phyloP scores from a whole-genome alignment of 768 basidiomycete species.

The Lactifluus volemus region DNA sequence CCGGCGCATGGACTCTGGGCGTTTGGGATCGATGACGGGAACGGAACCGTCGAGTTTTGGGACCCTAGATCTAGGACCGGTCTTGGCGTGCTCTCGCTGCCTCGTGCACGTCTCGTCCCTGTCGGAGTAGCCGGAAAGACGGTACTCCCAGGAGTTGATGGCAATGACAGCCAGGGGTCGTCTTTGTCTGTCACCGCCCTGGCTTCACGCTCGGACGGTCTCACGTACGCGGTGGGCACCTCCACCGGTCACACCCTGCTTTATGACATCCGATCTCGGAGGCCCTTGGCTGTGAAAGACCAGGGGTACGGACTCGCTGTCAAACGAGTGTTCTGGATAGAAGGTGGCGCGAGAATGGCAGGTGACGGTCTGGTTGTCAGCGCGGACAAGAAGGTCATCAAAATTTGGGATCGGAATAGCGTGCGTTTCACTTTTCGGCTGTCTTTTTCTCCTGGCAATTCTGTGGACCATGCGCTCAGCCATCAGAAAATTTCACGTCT shows the following conservation, averaged over 20 bases:
- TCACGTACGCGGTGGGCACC: slow-evolving; percentile 91
- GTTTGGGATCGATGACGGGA: slow-evolving; percentile 75
- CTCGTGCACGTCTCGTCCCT: slow-evolving; percentile 42
- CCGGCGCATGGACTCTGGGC: slow-evolving; percentile 84
- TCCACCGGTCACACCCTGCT: slow-evolving; percentile 91
- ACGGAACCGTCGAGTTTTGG: slow-evolving; percentile 91
- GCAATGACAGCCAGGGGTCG: slow-evolving; percentile 28
- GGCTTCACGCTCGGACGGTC: slow-evolving; percentile 75
- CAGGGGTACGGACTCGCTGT: slow-evolving; percentile 94
- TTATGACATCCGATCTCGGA: slow-evolving; percentile 85
- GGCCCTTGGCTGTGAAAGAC: slow-evolving; percentile 84
- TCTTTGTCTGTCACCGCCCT: slow-evolving; percentile 71
- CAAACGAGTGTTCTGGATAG: slow-evolving; percentile 80
- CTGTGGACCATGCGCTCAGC: slow-evolving; percentile 37
- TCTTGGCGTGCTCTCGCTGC: slow-evolving; percentile 63
- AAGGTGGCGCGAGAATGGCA: slow-evolving; percentile 75
- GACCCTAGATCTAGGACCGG: slow-evolving; percentile 77
- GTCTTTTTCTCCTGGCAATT: slow-evolving; percentile 23
- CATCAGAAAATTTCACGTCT: slow-evolving; percentile 80
- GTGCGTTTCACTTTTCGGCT: slow-evolving; percentile 43
- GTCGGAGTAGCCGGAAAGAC: slow-evolving; percentile 27
- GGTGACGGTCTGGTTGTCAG: slow-evolving; percentile 85
- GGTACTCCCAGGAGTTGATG: slow-evolving; percentile 31
- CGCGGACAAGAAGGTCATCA: slow-evolving; percentile 94
- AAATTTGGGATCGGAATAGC: slow-evolving; percentile 87